Evolutionary conservation across 2,329 filamentous ascomycete species (phyloP), one percentile per base, ranked within the genome.

Genomic region (Hypoxylon sp.): DNA sequence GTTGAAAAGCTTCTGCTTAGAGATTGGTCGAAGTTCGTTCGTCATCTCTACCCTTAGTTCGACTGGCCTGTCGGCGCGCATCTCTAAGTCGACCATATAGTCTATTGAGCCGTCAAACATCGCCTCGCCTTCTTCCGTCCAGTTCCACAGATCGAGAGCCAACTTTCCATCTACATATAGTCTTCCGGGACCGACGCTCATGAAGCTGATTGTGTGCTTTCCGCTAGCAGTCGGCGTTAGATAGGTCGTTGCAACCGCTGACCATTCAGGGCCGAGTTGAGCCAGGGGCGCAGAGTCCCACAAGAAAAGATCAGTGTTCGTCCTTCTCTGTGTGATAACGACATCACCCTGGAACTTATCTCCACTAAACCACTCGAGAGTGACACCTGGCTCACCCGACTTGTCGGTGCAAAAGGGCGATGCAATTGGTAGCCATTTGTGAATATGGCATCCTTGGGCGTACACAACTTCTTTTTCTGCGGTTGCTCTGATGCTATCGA

Each of bases 81-180:
- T 87, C 17, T 86, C 81, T 7, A 89, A 82, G 0, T 89, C 84
- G 56, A 89, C 86, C 29, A 91, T 82, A 58, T 89, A 87, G 73
- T 92, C 90, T 60, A 89, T 80, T 0, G 89, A 91, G 13, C 88
- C 89, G 42, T 90, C 89, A 72, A 91, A 92, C 89, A 92, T 91
- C 29, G 89, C 89, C 76, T 91, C 89, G 21, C 89, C 89, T 70
- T 90, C 86, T 68, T 91, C 88, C 0, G 86, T 89, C 89, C 89
- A 92, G 71, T 92, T 82, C 89, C 89, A 91, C 2, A 91, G 84
- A 70, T 92, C 88, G 47, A 91, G 84, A 17, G 86, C 84, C 13
- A 90, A 75, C 70, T 86, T 81, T 4, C 86, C 88, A 62, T 92
- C 80, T 53, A 92, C 79, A 69, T 86, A 89, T 51, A 92, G 79